Conservation (phyloP, 1,284 basidiomycete genomes). For the Baeospora myosura region DNA sequence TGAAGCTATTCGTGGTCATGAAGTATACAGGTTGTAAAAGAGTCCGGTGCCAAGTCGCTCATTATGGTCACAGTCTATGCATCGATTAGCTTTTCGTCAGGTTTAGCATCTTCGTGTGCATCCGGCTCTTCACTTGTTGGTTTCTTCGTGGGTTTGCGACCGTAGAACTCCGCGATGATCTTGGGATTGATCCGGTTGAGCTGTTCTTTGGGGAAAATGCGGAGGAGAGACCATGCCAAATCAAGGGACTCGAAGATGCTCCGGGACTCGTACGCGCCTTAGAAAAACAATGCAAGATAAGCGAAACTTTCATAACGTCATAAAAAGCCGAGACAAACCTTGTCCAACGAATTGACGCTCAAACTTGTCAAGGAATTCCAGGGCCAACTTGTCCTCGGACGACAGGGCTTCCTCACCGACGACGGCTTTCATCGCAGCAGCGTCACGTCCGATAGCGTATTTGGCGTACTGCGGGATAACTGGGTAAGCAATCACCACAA, state of each 20-base stretch:
- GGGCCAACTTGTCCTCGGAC: conserved; percentile 86
- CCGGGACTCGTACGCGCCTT: conserved; percentile 90
- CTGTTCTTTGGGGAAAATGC: conserved; percentile 99
- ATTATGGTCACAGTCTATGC: too few species aligned
- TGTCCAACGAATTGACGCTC: conserved; percentile 93
- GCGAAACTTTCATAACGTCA: background rate
- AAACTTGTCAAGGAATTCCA: conserved; percentile 93
- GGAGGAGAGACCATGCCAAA: conserved; percentile 92
- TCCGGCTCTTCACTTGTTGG: conserved; percentile 40
- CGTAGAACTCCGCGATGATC: conserved; percentile 84
- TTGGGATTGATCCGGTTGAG: conserved; percentile 93
- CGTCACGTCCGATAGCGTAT: conserved; percentile 96
- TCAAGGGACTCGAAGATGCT: conserved; percentile 98
- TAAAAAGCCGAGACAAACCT: conserved; percentile 41
- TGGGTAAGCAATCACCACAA: conserved; percentile 6
- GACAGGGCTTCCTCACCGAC: conserved; percentile 98
- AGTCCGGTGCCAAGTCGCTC: too few species aligned
- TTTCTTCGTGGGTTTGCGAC: conserved; percentile 66
- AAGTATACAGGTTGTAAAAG: too few species aligned
- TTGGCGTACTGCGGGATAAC: conserved; percentile 77
- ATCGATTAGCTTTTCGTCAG: conserved; percentile 54
- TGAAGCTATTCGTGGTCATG: too few species aligned
- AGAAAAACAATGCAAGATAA: conserved; percentile 1
- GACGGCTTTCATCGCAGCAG: conserved; percentile 98
- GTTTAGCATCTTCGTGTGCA: conserved; percentile 32